Evolutionary conservation across 2,329 filamentous ascomycete species (phyloP).

Genomic region (Fusarium concolor): DNA sequence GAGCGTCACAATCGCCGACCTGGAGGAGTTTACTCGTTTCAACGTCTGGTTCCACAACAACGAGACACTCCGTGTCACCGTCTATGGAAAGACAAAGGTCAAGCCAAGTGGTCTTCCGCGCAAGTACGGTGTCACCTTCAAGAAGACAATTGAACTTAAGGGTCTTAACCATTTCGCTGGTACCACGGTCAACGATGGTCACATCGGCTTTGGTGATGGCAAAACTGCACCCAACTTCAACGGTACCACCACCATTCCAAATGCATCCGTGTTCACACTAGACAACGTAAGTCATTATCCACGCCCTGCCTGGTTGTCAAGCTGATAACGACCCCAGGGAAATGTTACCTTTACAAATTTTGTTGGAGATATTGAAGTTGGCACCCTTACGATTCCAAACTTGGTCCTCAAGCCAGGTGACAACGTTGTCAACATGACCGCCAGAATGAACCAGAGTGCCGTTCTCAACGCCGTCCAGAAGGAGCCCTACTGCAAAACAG

Average conservation of each 20-base stretch:
- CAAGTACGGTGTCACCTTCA: constrained; percentile 64
- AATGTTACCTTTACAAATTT: constrained; percentile 72
- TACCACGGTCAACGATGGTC: constrained; percentile 62
- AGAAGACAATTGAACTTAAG: constrained; percentile 64
- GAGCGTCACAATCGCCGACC: constrained; percentile 58
- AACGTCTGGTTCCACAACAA: constrained; percentile 65
- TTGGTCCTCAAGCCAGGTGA: constrained; percentile 68
- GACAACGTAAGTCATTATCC: constrained; percentile 64
- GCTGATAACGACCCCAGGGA: constrained; percentile 57
- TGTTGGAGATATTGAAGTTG: constrained; percentile 63
- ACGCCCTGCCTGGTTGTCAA: not conserved
- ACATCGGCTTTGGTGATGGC: constrained; percentile 56
- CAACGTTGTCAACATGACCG: constrained; percentile 67
- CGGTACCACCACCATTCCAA: constrained; percentile 70
- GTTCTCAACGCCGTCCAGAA: constrained; percentile 57
- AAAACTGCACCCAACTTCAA: constrained; percentile 69
- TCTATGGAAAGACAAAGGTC: constrained; percentile 65
- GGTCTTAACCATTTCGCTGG: constrained; percentile 68
- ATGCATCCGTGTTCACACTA: constrained; percentile 72
- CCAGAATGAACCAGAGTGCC: constrained; percentile 62
- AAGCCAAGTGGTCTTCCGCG: constrained; percentile 62
- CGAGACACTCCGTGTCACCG: constrained; percentile 61
- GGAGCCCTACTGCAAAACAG: constrained; percentile 64
- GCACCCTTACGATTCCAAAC: constrained; percentile 68
- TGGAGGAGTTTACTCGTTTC: constrained; percentile 64